Evolutionary conservation across 257 asterid genomes (phyloP).

Genomic region (Salvia rosmarinus): DNA sequence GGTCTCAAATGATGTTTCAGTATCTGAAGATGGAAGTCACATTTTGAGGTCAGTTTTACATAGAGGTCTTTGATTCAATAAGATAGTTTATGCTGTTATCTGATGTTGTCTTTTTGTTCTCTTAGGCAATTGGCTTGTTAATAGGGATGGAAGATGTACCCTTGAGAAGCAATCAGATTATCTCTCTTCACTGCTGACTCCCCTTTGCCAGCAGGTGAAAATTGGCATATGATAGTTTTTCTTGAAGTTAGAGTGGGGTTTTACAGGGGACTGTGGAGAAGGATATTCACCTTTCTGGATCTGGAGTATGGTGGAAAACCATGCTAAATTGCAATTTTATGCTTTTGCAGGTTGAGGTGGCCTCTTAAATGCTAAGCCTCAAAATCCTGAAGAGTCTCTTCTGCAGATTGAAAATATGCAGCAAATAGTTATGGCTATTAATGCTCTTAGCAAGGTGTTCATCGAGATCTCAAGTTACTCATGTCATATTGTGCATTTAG

Average conservation of each 20-base stretch:
- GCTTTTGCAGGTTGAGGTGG: slow-evolving; percentile 72
- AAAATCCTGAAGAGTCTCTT: slow-evolving; percentile 56
- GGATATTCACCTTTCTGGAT: neutral
- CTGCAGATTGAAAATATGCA: slow-evolving; percentile 63
- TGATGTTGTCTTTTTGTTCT: slow-evolving; percentile 17
- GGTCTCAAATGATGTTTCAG: slow-evolving; percentile 53
- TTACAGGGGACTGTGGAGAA: slow-evolving; percentile 2
- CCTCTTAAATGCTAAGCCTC: slow-evolving; percentile 67
- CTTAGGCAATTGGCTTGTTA: slow-evolving; percentile 90
- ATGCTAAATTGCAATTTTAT: slow-evolving; percentile 19
- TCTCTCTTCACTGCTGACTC: slow-evolving; percentile 84
- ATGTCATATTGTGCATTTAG: slow-evolving; percentile 17
- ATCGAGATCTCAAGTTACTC: slow-evolving; percentile 27
- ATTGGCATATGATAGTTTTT: slow-evolving; percentile 27
- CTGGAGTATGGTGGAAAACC: neutral
- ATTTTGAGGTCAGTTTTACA: slow-evolving; percentile 71
- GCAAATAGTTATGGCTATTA: slow-evolving; percentile 86
- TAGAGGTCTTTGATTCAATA: slow-evolving; percentile 3
- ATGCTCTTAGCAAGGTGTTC: slow-evolving; percentile 95
- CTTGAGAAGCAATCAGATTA: slow-evolving; percentile 81
- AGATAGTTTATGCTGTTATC: slow-evolving; percentile 24
- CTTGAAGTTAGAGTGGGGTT: neutral
- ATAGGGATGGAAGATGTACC: slow-evolving; percentile 98
- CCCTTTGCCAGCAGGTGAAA: slow-evolving; percentile 92
- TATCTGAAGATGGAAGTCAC: slow-evolving; percentile 91